Evolutionary conservation across 1,284 basidiomycete species (phyloP).

Genomic region (Hemileccinum hortonii): DNA sequence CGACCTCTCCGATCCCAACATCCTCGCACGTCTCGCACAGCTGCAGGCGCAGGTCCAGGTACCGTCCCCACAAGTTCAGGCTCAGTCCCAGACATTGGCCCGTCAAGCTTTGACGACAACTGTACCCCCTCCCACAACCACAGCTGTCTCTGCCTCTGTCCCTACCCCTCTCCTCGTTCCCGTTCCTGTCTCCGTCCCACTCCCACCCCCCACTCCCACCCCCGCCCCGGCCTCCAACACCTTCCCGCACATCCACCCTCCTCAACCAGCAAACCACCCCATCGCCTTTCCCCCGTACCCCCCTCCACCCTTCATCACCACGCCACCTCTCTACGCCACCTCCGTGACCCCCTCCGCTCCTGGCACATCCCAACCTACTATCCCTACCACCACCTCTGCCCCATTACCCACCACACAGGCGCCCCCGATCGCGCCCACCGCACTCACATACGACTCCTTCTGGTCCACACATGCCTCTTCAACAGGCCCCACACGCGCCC

Average conservation of each 20-base stretch:
- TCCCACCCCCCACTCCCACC: not conserved
- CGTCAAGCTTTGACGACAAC: not conserved
- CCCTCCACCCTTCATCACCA: constrained; percentile 8
- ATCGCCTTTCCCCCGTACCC: constrained; percentile 4
- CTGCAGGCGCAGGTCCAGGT: constrained; percentile 18
- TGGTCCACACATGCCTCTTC: constrained; percentile 54
- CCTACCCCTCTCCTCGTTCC: not conserved
- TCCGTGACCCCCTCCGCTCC: not conserved
- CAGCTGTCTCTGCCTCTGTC: not conserved
- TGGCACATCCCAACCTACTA: not conserved
- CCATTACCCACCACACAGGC: constrained; percentile 4
- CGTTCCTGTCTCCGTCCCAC: not conserved
- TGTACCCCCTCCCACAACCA: constrained; percentile 1
- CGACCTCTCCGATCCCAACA: constrained; percentile 25
- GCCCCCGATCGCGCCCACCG: constrained; percentile 17
- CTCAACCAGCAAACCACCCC: constrained; percentile 14
- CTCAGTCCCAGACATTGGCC: constrained; percentile 5
- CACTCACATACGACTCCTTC: constrained; percentile 64
- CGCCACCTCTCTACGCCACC: not conserved
- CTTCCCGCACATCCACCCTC: constrained; percentile 4
- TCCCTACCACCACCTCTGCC: not conserved
- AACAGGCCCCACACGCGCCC: constrained; percentile 25
- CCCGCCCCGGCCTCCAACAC: not conserved
- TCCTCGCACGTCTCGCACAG: constrained; percentile 26
- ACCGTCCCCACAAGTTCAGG: constrained; percentile 3